Evolutionary conservation across 192 early-diverging fungal genomes (phyloP).

Genomic region (Coemansia sp.): DNA sequence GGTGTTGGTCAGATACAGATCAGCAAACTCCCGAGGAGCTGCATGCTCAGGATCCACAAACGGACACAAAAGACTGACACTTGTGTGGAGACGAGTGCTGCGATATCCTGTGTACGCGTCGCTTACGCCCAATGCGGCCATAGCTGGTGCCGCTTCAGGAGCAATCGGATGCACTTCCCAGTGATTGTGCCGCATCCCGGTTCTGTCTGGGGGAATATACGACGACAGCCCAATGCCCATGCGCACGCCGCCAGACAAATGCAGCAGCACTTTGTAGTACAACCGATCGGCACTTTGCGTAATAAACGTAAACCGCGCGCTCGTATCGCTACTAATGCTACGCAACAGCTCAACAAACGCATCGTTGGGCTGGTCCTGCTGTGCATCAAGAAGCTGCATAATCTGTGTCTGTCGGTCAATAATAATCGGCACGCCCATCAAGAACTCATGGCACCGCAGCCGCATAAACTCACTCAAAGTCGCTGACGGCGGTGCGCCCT

Average conservation of each 20-base stretch:
- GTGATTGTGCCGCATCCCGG: slow-evolving; percentile 45
- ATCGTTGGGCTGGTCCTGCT: neutral
- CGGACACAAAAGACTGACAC: slow-evolving; percentile 46
- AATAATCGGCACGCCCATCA: slow-evolving; percentile 54
- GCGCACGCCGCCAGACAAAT: slow-evolving; percentile 50
- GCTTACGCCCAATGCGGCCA: slow-evolving; percentile 18
- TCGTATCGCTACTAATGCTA: slow-evolving; percentile 28
- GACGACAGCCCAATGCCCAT: slow-evolving; percentile 52
- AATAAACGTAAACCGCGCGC: slow-evolving; percentile 44
- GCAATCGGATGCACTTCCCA: slow-evolving; percentile 56
- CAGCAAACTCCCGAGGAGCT: slow-evolving; percentile 12
- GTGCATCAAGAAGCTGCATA: slow-evolving; percentile 25
- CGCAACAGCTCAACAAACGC: slow-evolving; percentile 21
- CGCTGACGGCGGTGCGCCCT: slow-evolving; percentile 28
- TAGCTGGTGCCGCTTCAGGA: slow-evolving; percentile 27
- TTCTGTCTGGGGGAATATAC: slow-evolving; percentile 36
- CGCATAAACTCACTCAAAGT: slow-evolving; percentile 47
- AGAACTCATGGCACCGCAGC: slow-evolving; percentile 50
- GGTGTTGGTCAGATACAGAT: slow-evolving; percentile 20
- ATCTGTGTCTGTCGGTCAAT: slow-evolving; percentile 40
- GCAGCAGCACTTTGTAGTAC: slow-evolving; percentile 51
- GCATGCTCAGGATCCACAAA: slow-evolving; percentile 23
- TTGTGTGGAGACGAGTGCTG: slow-evolving; percentile 44
- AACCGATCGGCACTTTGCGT: slow-evolving; percentile 36
- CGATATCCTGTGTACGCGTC: slow-evolving; percentile 52